Conservation (phyloP, 495 filamentous ascomycete genomes). For the Xylaria longipes region DNA sequence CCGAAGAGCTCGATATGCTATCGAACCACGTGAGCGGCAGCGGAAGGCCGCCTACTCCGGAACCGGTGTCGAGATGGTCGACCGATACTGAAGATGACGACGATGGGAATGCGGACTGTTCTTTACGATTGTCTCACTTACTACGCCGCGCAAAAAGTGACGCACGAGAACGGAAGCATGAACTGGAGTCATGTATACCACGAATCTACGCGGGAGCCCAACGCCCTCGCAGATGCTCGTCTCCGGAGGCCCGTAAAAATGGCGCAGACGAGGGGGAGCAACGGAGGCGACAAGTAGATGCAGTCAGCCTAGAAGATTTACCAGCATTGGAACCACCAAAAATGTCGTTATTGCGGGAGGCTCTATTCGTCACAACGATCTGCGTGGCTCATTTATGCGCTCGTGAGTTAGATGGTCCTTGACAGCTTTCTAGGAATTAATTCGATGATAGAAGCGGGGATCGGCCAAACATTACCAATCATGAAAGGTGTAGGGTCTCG, state of each 20-base stretch:
- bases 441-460: conserved; percentile 54
- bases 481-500: conserved; percentile 26
- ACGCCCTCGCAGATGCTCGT: not conserved
- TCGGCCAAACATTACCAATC: conserved; percentile 40
- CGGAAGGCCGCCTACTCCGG: not conserved
- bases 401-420: conserved; percentile 29
- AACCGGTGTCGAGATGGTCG: conserved; percentile 32
- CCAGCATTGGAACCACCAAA: not conserved
- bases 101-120: not conserved
- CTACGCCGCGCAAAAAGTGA: not conserved
- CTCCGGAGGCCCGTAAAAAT: not conserved
- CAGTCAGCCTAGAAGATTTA: not conserved
- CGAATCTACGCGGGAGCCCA: not conserved
- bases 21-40: not conserved
- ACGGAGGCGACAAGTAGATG: no score
- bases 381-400: conserved; percentile 40
- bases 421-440: conserved; percentile 40
- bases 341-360: conserved; percentile 1
- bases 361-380: conserved; percentile 35
- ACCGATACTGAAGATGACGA: conserved; percentile 31
- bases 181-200: not conserved
- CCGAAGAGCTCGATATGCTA: conserved; percentile 23
- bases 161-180: not conserved
- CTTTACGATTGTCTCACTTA: not conserved
- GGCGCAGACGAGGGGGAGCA: not conserved